Evolutionary conservation across 2,329 filamentous ascomycete species (phyloP).

Genomic region (Epichloe aotearoae): DNA sequence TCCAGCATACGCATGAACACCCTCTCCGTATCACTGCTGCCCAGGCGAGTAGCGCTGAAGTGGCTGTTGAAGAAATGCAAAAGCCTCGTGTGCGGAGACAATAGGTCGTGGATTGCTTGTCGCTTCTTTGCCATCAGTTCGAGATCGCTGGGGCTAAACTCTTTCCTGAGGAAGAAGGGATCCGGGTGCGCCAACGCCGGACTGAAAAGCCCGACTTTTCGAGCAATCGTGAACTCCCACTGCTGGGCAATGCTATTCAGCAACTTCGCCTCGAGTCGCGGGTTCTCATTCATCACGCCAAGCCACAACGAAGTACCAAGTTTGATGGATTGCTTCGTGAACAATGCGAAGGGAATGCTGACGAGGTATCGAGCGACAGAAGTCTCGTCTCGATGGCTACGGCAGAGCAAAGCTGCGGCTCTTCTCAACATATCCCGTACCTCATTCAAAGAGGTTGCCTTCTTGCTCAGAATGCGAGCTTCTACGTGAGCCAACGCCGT

Average conservation of each 20-base stretch:
- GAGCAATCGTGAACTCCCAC: conserved; percentile 76
- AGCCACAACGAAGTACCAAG: conserved; percentile 93
- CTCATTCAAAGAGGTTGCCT: conserved; percentile 57
- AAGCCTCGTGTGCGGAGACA: conserved; percentile 75
- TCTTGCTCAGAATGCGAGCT: conserved; percentile 53
- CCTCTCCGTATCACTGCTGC: conserved; percentile 67
- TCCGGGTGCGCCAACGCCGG: conserved; percentile 59
- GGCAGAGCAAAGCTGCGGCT: conserved; percentile 76
- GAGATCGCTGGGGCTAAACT: conserved; percentile 85
- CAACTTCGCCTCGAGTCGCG: conserved; percentile 72
- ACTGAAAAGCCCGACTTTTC: conserved; percentile 70
- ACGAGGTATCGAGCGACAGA: conserved; percentile 79
- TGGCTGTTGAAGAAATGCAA: conserved; percentile 87
- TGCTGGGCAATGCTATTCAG: conserved; percentile 77
- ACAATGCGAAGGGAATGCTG: conserved; percentile 80
- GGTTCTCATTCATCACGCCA: conserved; percentile 92
- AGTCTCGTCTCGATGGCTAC: conserved; percentile 59
- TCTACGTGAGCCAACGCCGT: conserved; percentile 63
- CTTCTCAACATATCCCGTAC: conserved; percentile 70
- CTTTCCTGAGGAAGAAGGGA: conserved; percentile 81
- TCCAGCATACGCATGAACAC: conserved; percentile 73
- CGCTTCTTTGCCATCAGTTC: conserved; percentile 60
- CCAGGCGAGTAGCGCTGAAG: conserved; percentile 83
- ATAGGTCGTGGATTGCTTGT: conserved; percentile 65
- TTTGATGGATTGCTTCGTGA: conserved; percentile 91